A percentile compares a stretch with the other conserved stretches of the same genome.
phyloP scores from a whole-genome alignment of 805 yeast species.

The Kodamaea kaohsiungensis region DNA sequence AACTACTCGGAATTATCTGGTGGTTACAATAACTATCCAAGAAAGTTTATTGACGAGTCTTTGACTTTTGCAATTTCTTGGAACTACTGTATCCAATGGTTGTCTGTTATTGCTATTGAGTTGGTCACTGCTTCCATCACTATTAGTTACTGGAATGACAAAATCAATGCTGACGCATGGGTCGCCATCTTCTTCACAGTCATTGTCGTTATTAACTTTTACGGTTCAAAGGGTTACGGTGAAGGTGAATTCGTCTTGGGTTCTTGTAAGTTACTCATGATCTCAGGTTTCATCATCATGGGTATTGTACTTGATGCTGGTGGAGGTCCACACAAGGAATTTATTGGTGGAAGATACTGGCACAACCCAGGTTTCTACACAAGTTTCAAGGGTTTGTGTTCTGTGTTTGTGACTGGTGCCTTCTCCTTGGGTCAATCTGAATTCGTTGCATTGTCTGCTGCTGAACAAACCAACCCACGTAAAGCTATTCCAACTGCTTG shows the following conservation, averaged over 20 bases:
- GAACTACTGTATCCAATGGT: constrained; percentile 66
- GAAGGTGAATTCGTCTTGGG: constrained; percentile 45
- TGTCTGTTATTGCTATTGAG: constrained; percentile 61
- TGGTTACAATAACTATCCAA: constrained; percentile 60
- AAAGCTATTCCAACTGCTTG: constrained; percentile 42
- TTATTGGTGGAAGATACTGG: constrained; percentile 45
- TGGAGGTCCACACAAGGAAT: constrained; percentile 25
- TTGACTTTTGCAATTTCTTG: constrained; percentile 62
- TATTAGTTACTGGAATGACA: constrained; percentile 55
- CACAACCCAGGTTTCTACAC: constrained; percentile 40
- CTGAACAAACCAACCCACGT: constrained; percentile 42
- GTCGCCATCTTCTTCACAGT: constrained; percentile 53
- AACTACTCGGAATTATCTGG: constrained; percentile 59
- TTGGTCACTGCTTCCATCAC: constrained; percentile 66
- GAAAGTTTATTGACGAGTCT: constrained; percentile 55
- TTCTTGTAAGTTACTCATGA: constrained; percentile 35
- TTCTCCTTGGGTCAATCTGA: constrained; percentile 44
- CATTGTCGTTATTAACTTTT: constrained; percentile 45
- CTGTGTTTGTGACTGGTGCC: constrained; percentile 41
- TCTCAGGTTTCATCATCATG: constrained; percentile 42
- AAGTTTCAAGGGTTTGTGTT: constrained; percentile 41
- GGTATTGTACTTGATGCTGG: constrained; percentile 42
- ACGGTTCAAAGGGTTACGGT: constrained; percentile 50
- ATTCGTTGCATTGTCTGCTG: constrained; percentile 39
- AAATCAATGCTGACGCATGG: constrained; percentile 56